A percentile compares a stretch with the other conserved stretches of the same genome.
Conservation (phyloP, 2,329 filamentous ascomycete genomes). For the Chlorencoelia australis region DNA sequence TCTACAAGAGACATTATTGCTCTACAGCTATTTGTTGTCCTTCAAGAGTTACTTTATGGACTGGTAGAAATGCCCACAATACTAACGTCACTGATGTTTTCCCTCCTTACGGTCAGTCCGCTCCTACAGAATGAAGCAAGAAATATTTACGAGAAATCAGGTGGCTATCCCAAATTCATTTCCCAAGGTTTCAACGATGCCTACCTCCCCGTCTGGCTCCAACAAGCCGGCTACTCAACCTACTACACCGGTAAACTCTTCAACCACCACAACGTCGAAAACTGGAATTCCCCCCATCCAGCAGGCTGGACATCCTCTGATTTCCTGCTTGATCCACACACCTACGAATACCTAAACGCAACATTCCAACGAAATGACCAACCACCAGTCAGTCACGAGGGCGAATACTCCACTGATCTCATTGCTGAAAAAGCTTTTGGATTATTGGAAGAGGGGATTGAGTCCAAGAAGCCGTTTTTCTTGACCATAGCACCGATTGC, state of each 20-base stretch:
- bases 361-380: slow-evolving; percentile 52
- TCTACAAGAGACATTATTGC: slow-evolving; percentile 48
- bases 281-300: slow-evolving; percentile 49
- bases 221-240: slow-evolving; percentile 56
- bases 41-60: slow-evolving; percentile 49
- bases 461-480: slow-evolving; percentile 51
- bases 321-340: slow-evolving; percentile 55
- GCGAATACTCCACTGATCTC: slow-evolving; percentile 41
- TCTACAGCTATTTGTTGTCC: slow-evolving; percentile 54
- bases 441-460: slow-evolving; percentile 51
- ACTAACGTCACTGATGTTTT: slow-evolving; percentile 45
- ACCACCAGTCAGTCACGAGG: slow-evolving; percentile 43
- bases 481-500: slow-evolving; percentile 55
- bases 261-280: slow-evolving; percentile 50
- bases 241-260: slow-evolving; percentile 66
- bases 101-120: slow-evolving; percentile 38
- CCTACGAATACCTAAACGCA: slow-evolving; percentile 58
- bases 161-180: slow-evolving; percentile 57
- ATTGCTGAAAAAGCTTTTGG: slow-evolving; percentile 47
- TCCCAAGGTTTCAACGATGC: slow-evolving; percentile 54
- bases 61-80: slow-evolving; percentile 52
- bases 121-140: slow-evolving; percentile 22
- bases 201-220: slow-evolving; percentile 63
- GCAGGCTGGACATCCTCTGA: slow-evolving; percentile 49
- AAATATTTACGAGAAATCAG: slow-evolving; percentile 18